A percentile compares a stretch with the other conserved stretches of the same genome.
Evolutionary conservation across 2,329 filamentous ascomycete genomes (phyloP).

Genomic region (Dothistroma septosporum): DNA sequence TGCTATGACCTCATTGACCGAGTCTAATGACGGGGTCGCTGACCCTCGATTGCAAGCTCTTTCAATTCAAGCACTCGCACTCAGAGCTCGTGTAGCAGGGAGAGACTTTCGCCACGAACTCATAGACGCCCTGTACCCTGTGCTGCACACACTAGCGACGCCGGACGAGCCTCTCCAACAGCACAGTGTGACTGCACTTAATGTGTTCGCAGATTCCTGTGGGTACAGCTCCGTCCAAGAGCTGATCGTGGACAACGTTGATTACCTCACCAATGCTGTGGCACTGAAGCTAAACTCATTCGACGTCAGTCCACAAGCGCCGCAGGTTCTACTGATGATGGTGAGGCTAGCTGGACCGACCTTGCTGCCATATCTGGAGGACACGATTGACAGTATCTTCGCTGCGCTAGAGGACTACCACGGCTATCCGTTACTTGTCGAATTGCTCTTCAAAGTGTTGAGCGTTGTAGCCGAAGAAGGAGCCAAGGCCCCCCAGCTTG

Average conservation of each 20-base stretch:
- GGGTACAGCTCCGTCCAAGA: slow-evolving; percentile 70
- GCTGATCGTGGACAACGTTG: slow-evolving; percentile 83
- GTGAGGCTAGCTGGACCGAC: slow-evolving; percentile 76
- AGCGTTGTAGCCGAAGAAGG: slow-evolving; percentile 81
- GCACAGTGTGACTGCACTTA: slow-evolving; percentile 79
- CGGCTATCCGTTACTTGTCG: slow-evolving; percentile 81
- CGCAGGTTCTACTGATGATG: slow-evolving; percentile 92
- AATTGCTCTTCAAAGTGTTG: slow-evolving; percentile 77
- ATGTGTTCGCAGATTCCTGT: slow-evolving; percentile 71
- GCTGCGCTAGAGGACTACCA: slow-evolving; percentile 92
- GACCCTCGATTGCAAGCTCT: slow-evolving; percentile 76
- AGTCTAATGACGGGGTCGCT: slow-evolving; percentile 34
- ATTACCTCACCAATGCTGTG: slow-evolving; percentile 94
- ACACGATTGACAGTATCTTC: slow-evolving; percentile 87
- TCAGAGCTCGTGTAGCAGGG: slow-evolving; percentile 65
- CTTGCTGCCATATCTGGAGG: slow-evolving; percentile 83
- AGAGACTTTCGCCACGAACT: slow-evolving; percentile 75
- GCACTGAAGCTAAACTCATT: slow-evolving; percentile 85
- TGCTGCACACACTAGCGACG: slow-evolving; percentile 84
- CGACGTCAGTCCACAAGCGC: slow-evolving; percentile 85
- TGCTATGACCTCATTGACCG: slow-evolving; percentile 58
- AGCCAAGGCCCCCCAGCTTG: slow-evolving; percentile 53
- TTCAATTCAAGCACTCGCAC: slow-evolving; percentile 73
- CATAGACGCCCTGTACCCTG: slow-evolving; percentile 84
- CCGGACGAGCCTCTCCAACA: slow-evolving; percentile 62